Base-by-base conservation (phyloP, 2,329 filamentous ascomycete genomes). In the Chrysosporium keratinophilum region DNA sequence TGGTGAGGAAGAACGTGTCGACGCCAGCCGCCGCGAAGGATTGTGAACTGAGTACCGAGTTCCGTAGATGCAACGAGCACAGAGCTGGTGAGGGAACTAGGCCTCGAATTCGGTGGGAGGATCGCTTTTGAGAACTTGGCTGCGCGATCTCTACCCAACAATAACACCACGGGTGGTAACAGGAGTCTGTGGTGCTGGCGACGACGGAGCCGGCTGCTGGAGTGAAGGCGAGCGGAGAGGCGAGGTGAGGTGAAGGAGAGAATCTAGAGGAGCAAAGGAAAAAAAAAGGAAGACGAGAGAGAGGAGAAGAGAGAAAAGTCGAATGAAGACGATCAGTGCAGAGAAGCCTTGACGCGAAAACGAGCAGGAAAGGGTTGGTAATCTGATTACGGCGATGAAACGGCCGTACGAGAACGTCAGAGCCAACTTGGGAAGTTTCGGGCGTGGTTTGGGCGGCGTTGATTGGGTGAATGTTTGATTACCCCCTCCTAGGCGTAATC, bases 271-370 rank as follows among this genome's bases (percentile, higher is more conserved):
- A 17, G 19, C 7, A 9, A 33, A 9, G 15, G 11, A 7, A 5
- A 31, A 43, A 53, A 45, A 15, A 64, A 64, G 61, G 61, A 59
- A 58, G 57, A 62, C 54, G 33, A 23, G 14, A 45, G 28, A 59
- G 61, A 54, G 62, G 61, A 59, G 61, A 59, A 50, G 57, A 57
- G 52, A 56, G 56, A 59, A 31, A 46, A 28, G 31, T 57, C 44
- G 1, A 58, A 60, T 15, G 57, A 50, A 20, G 19, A 37, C 45
- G 33, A 48, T 37, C 46, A 49, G 55, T 5, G 54, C n/a, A 11
- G 48, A 58, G n/a, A 54, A 50, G 48, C 37, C 54, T 52, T 54
- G 55, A 60, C 56, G 57, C 52, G 53, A 55, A 55, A 54, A 50
- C 50, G 54, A 31, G 56, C 43, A 33, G 57, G 53, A 45, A 60